These are phyloP conservation scores for Pythium brachiatum DNA, from an alignment of 352 stramenopile genomes.

Conservation along the genomic window DNA sequence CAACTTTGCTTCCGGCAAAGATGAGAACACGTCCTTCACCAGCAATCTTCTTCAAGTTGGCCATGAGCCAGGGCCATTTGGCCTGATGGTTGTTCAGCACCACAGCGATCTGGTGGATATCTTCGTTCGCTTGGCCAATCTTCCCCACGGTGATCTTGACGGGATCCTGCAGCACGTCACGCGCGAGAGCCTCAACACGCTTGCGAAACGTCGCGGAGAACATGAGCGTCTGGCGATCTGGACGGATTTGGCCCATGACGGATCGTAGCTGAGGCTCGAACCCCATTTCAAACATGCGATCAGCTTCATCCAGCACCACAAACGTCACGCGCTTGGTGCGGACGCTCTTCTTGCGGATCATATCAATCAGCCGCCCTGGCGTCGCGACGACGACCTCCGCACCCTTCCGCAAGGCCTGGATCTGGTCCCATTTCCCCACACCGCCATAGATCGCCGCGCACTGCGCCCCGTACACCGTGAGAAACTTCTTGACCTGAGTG, in stretches of 20 bases:
- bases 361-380: slow-evolving; percentile 76
- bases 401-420: slow-evolving; percentile 69
- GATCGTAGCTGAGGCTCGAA: slow-evolving; percentile 97
- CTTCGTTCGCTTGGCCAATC: slow-evolving; percentile 86
- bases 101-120: slow-evolving; percentile 81
- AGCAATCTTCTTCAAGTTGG: slow-evolving; percentile 52
- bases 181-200: slow-evolving; percentile 64
- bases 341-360: slow-evolving; percentile 68
- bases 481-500: slow-evolving; percentile 80
- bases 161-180: slow-evolving; percentile 77
- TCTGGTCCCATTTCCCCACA: no score
- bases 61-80: slow-evolving; percentile 88
- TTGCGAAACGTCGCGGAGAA: slow-evolving; percentile 86
- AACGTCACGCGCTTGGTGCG: slow-evolving; percentile 75
- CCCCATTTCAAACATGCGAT: slow-evolving; percentile 99
- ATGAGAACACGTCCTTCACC: slow-evolving; percentile 78
- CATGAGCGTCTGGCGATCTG: slow-evolving; percentile 84
- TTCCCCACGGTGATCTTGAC: slow-evolving; percentile 82
- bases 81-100: slow-evolving; percentile 68
- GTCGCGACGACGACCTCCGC: slow-evolving; percentile 79
- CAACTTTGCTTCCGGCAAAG: slow-evolving; percentile 83
- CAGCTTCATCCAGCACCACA: slow-evolving; percentile 98
- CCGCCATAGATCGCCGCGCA: no score
- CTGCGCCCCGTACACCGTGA: not conserved
- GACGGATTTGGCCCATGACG: slow-evolving; percentile 80